Percentiles rank a stretch among this genome's conserved stretches.
These are phyloP conservation scores for Diplodia seriata DNA, from an alignment of 2,329 filamentous ascomycete genomes.

Conservation along the genomic window DNA sequence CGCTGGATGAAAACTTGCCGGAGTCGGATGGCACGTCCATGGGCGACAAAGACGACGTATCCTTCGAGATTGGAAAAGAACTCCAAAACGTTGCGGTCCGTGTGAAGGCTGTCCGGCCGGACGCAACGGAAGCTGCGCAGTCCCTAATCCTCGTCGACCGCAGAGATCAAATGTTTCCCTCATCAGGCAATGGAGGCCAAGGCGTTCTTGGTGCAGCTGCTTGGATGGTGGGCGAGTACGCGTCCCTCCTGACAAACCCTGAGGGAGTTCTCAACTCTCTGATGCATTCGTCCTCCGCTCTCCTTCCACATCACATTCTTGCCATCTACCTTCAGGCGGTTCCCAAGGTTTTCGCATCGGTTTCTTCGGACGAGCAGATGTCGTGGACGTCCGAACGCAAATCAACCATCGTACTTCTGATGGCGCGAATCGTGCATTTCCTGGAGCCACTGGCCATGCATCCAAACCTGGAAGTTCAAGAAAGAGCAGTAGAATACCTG, in stretches of 20 bases:
- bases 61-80: slow-evolving; percentile 80
- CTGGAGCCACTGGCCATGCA: slow-evolving; percentile 81
- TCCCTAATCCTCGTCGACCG: slow-evolving; percentile 70
- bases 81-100: slow-evolving; percentile 90
- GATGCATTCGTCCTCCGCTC: slow-evolving; percentile 69
- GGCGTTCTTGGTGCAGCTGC: slow-evolving; percentile 77
- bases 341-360: slow-evolving; percentile 80
- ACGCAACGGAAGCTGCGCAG: slow-evolving; percentile 85
- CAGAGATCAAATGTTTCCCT: slow-evolving; percentile 63
- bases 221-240: slow-evolving; percentile 91
- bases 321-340: slow-evolving; percentile 82
- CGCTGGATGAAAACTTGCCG: slow-evolving; percentile 13
- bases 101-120: slow-evolving; percentile 79
- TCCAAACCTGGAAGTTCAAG: slow-evolving; percentile 91
- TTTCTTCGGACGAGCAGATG: slow-evolving; percentile 69
- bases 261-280: slow-evolving; percentile 76
- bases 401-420: slow-evolving; percentile 75
- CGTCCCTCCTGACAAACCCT: slow-evolving; percentile 71
- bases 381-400: slow-evolving; percentile 77
- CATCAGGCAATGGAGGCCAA: slow-evolving; percentile 57
- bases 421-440: slow-evolving; percentile 81
- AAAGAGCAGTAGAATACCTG: slow-evolving; percentile 88
- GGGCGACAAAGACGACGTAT: slow-evolving; percentile 54
- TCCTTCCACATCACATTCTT: slow-evolving; percentile 69
- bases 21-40: slow-evolving; percentile 36